Conservation (phyloP, 2,329 filamentous ascomycete species). For the Fusarium hainanense region DNA sequence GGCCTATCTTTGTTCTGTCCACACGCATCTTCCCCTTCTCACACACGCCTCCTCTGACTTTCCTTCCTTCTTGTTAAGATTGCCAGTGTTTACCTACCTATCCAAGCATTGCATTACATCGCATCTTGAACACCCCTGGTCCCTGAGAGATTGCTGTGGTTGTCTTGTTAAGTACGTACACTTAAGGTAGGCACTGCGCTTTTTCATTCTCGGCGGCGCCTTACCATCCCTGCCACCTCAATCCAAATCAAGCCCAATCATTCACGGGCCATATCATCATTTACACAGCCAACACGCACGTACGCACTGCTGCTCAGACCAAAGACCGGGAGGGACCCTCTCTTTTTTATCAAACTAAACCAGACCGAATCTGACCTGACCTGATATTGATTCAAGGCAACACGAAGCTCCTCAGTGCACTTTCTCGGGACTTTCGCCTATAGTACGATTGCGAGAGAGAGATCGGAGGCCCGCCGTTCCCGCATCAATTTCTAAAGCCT, state of each 20-base stretch:
- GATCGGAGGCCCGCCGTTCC: constrained; percentile 24
- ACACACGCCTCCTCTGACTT: constrained; percentile 36
- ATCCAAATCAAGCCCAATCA: constrained; percentile 37
- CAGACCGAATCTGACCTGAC: constrained; percentile 26
- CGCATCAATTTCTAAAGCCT: constrained; percentile 13
- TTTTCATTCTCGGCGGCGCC: constrained; percentile 34
- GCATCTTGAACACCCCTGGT: constrained; percentile 21
- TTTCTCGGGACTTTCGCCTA: constrained; percentile 22
- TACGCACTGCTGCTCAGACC: constrained; percentile 23
- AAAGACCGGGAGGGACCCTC: constrained; percentile 27
- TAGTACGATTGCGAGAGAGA: constrained; percentile 21
- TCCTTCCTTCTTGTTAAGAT: constrained; percentile 26
- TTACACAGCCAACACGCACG: constrained; percentile 37
- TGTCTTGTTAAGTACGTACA: constrained; percentile 37
- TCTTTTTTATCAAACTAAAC: constrained; percentile 34
- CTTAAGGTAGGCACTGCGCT: constrained; percentile 37
- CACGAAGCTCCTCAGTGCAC: constrained; percentile 26
- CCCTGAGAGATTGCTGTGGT: constrained; percentile 37
- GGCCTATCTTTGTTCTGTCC: constrained; percentile 32
- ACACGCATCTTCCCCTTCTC: constrained; percentile 34
- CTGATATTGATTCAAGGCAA: constrained; percentile 34
- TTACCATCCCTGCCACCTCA: constrained; percentile 32
- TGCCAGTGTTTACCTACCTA: constrained; percentile 9
- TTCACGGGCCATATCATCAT: constrained; percentile 38
- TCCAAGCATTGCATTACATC: not conserved